These are phyloP conservation scores for Ustilago shanxiensis DNA, from an alignment of 1,284 basidiomycete genomes.

Conservation along the genomic window DNA sequence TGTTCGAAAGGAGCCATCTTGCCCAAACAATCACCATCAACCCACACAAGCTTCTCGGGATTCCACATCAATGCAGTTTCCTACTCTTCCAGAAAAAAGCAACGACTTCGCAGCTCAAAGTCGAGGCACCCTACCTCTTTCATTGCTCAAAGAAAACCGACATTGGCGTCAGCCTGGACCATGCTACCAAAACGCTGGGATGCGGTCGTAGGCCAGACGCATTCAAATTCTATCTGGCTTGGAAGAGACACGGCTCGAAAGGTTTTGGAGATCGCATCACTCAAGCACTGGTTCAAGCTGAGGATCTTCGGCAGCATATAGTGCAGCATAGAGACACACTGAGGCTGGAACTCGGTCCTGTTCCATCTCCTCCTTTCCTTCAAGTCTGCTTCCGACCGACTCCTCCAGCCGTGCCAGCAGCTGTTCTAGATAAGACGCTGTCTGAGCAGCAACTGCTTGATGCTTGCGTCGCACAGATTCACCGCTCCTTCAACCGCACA, in stretches of 20 bases:
- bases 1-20: background rate
- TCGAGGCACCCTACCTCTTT: background rate
- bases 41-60: background rate
- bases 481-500: background rate
- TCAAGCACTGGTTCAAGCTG: background rate
- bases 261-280: background rate
- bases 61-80: background rate
- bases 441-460: background rate
- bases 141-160: background rate
- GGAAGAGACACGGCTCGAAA: background rate
- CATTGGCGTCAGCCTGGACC: background rate
- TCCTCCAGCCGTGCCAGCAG: background rate
- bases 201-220: background rate
- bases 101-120: background rate
- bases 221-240: background rate
- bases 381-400: background rate
- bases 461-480: background rate
- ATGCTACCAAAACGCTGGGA: background rate
- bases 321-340: background rate
- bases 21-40: background rate
- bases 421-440: background rate
- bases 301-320: background rate
- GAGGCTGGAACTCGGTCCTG: background rate
- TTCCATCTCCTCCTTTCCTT: background rate
- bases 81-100: background rate